Evolutionary conservation across 2,329 filamentous ascomycete genomes (phyloP).

Genomic region (Pezicula rhizophila): DNA sequence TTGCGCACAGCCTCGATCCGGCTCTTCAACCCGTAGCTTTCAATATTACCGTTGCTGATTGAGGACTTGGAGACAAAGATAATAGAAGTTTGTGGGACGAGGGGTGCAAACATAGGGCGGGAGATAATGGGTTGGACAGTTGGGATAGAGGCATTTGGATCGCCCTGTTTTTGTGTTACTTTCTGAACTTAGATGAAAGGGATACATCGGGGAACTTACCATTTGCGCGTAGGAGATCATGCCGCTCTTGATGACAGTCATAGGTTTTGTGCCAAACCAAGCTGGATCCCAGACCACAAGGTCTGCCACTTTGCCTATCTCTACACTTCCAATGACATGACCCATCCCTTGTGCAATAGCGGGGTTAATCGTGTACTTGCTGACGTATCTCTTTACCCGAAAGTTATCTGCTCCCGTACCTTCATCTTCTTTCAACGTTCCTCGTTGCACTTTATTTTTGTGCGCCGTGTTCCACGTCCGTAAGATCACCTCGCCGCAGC

Average conservation of each 20-base stretch:
- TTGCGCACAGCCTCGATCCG: constrained; percentile 72
- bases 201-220: constrained; percentile 42
- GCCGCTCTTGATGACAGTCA: constrained; percentile 77
- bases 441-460: constrained; percentile 89
- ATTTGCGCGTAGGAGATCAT: constrained; percentile 79
- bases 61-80: constrained; percentile 77
- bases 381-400: constrained; percentile 84
- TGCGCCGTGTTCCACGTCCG: constrained; percentile 96
- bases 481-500: constrained; percentile 87
- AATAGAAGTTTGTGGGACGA: constrained; percentile 66
- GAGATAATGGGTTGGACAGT: constrained; percentile 80
- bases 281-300: constrained; percentile 80
- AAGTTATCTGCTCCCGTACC: constrained; percentile 81
- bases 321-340: constrained; percentile 79
- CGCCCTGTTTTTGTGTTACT: constrained; percentile 47
- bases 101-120: constrained; percentile 77
- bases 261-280: constrained; percentile 84
- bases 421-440: constrained; percentile 68
- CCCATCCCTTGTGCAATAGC: constrained; percentile 85
- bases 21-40: constrained; percentile 70
- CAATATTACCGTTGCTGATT: constrained; percentile 59
- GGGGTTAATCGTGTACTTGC: constrained; percentile 95
- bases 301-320: constrained; percentile 86
- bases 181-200: background rate
- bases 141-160: constrained; percentile 78